Conservation (phyloP, 202 grass and related monocot genomes). For the Dendrocalamus latiflorus region DNA sequence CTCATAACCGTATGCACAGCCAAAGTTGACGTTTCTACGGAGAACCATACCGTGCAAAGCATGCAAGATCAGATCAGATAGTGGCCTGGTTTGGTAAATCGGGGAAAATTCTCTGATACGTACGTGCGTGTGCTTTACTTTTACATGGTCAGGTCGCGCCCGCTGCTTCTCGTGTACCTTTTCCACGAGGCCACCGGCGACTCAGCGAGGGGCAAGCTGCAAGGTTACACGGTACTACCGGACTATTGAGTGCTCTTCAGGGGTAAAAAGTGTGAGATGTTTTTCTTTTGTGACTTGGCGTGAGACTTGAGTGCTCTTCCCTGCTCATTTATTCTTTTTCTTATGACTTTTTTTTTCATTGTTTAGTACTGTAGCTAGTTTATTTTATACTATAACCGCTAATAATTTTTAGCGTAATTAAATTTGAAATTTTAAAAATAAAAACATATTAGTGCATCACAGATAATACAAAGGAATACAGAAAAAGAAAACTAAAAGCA, state of each 20-base stretch:
- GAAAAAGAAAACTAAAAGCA: too few species aligned
- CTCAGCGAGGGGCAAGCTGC: not conserved
- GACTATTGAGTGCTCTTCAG: not conserved
- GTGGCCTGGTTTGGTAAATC: conserved; percentile 18
- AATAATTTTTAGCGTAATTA: too few species aligned
- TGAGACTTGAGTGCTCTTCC: too few species aligned
- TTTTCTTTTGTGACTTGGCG: not conserved
- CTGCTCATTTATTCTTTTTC: too few species aligned
- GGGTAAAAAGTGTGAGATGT: not conserved
- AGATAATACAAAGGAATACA: too few species aligned
- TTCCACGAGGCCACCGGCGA: not conserved
- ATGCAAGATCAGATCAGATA: not conserved
- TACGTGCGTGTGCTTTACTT: not conserved
- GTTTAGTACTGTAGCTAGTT: too few species aligned
- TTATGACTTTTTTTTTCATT: too few species aligned
- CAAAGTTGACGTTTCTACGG: not conserved
- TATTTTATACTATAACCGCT: too few species aligned
- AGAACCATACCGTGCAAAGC: not conserved
- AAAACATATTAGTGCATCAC: too few species aligned
- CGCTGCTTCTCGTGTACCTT: not conserved
- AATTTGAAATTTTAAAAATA: too few species aligned
- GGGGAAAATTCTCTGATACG: not conserved
- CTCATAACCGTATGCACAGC: not conserved
- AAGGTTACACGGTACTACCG: not conserved
- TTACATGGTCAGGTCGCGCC: not conserved